phyloP scores from a whole-genome alignment of 306 rosid species.

The apple (Malus domestica) region ASM211411v1 NC_041799.1:42367001-42367500 shows the following conservation, averaged over 20 bases:
- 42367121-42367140: conserved; percentile 66
- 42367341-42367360: conserved; percentile 6
- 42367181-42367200: conserved; percentile 77
- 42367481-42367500: conserved; percentile 91
- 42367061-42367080: neutral
- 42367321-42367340: too few species aligned
- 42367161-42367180: conserved; percentile 90
- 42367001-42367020: conserved; percentile 30
- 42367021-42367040: conserved; percentile 28
- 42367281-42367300: neutral
- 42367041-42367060: neutral
- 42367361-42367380: neutral
- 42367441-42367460: conserved; percentile 49
- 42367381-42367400: conserved; percentile 1
- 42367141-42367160: conserved; percentile 94
- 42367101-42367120: conserved; percentile 4
- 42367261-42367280: conserved; percentile 75
- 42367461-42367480: conserved; percentile 88
- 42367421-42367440: too few species aligned
- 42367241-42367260: conserved; percentile 89
- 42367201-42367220: conserved; percentile 33
- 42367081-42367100: neutral
- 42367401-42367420: neutral
- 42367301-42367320: too few species aligned
- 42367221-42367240: conserved; percentile 86